Conservation (phyloP, 805 yeast species). For the Metschnikowia arizonensis region DNA sequence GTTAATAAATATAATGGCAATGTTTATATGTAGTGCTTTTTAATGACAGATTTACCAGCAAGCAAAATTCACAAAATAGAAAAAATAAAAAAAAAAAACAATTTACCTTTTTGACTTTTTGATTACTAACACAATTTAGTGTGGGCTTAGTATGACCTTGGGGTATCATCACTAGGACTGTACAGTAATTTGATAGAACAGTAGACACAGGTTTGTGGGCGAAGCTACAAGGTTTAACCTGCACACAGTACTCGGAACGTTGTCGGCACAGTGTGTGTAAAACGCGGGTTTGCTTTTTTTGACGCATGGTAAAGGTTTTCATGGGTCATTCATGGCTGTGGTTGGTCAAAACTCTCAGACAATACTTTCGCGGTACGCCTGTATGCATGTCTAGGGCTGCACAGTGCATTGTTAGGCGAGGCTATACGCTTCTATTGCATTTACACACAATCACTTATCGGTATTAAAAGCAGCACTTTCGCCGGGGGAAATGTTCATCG, state of each 20-base stretch:
- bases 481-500: neutral
- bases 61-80: too few relatives aligned
- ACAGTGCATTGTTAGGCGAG: conserved; percentile 5
- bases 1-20: too few relatives aligned
- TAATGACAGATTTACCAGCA: too few relatives aligned
- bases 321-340: neutral
- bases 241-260: neutral
- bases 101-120: too few relatives aligned
- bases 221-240: neutral
- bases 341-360: neutral
- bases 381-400: neutral
- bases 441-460: neutral
- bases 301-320: neutral
- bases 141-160: too few relatives aligned
- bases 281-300: neutral
- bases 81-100: too few relatives aligned
- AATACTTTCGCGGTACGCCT: neutral
- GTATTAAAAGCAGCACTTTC: neutral
- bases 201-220: conserved; percentile 1
- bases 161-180: too few relatives aligned
- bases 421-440: conserved; percentile 5
- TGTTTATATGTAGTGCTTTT: too few relatives aligned
- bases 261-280: neutral
- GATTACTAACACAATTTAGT: too few relatives aligned
- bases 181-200: too few relatives aligned